These are phyloP conservation scores for Pleurotus platypus DNA, from an alignment of 768 basidiomycete genomes.

Conservation along the genomic window DNA sequence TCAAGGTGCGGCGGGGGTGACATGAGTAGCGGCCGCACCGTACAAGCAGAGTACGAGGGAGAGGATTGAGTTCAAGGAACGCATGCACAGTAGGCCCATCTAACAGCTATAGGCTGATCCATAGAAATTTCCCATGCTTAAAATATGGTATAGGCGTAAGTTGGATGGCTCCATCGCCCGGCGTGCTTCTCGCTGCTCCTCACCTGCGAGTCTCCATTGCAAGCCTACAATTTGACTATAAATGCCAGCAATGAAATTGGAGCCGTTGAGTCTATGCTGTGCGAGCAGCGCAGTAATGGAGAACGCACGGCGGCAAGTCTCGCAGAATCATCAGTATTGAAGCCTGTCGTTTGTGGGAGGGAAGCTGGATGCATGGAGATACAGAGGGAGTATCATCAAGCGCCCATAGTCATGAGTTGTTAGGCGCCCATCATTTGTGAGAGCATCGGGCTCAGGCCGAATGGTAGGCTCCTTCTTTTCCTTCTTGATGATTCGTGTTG, in stretches of 20 bases:
- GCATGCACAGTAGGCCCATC: slow-evolving; percentile 7
- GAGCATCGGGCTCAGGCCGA: background rate
- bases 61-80: slow-evolving; percentile 1
- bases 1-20: slow-evolving; percentile 10
- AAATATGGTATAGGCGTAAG: background rate
- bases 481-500: too few relatives aligned
- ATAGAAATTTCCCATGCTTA: slow-evolving; percentile 8
- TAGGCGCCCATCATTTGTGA: background rate
- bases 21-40: slow-evolving; percentile 9
- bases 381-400: too few relatives aligned
- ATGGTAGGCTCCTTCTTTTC: too few relatives aligned
- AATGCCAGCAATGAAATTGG: too few relatives aligned
- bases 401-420: background rate
- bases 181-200: background rate
- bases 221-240: background rate
- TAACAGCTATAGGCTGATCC: slow-evolving; percentile 6
- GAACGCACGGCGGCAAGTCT: too few relatives aligned
- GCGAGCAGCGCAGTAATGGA: too few relatives aligned
- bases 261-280: too few relatives aligned
- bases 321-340: too few relatives aligned
- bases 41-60: background rate
- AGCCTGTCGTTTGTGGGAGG: background rate
- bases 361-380: background rate
- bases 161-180: background rate
- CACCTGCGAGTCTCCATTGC: background rate